Base-by-base conservation (phyloP, 1,139 yeast species). In the Lodderomyces margitis region DNA sequence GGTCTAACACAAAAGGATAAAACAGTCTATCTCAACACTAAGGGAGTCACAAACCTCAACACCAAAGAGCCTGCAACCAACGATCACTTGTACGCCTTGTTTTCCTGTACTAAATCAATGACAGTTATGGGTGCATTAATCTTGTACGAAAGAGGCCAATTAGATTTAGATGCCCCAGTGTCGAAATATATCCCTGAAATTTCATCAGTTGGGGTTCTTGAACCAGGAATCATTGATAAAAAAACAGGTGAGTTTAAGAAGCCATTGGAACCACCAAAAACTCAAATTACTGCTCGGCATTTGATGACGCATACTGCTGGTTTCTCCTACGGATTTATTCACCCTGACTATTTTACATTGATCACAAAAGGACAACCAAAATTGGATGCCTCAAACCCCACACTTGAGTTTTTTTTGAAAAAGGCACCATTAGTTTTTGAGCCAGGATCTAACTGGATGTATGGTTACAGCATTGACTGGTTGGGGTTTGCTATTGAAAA, bases 391-490 rank as follows among this genome's bases (percentile, higher is more conserved):
- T 38, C 57, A 11, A 50, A 54, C 14, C 69, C 73, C 1, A 49
- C 60, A 4, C 44, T 45, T 41, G 59, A 56, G 15, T 56, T 59
- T 24, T 68, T 68, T 46, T 46, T 56, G 33, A 53, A 56, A 3
- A 57, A 61, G 45, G 57, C 57, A 40, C 83, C 83, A 0, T 61
- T 79, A 39, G 44, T 68, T 3, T 66, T 63, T 43, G 81, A 79
- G 50, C 84, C 84, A 1, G 83, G 83, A 2, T 56, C 75, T 0
- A 50, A 57, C 8, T 79, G 78, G 74, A 54, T 57, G 40, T 79
- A 79, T 53, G 83, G 84, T 14, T 67, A 68, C 39, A 66, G 70
- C 40, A 59, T 68, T 28, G 84, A 79, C 50, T 75, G 81, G 80
- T 70, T 75, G 4, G 82, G 83, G 1, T 57, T 66, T 25, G 62